Evolutionary conservation across 2,329 filamentous ascomycete species (phyloP), one percentile per base, ranked within the genome.

Genomic region (Trichoderma sp.): DNA sequence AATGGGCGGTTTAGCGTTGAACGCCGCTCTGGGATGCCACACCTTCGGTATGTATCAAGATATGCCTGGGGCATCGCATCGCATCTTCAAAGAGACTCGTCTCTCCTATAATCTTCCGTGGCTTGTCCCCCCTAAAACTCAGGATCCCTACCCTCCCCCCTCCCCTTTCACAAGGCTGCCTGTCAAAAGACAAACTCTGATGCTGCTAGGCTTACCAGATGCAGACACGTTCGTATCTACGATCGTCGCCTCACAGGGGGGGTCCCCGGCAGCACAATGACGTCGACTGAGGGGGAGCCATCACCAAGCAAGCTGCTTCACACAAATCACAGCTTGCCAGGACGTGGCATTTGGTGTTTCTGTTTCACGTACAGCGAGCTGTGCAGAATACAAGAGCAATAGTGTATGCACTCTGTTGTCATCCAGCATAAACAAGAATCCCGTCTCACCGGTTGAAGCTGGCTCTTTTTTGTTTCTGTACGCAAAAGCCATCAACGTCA

Each of bases 401-500:
- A 40, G 16, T 19, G 10, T n/a, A 53, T 64, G 31, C 27, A n/a
- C 33, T 27, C 35, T 55, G 58, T 40, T 58, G 53, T 58, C 37
- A 49, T 66, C 37, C 27, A 49, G 63, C 55, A 52, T 8, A 67
- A 67, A 49, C 55, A 67, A 21, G 47, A n/a, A 35, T 13, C 14
- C 6, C 19, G 40, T 43, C 52, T 47, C 47, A 21, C 13, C 19
- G 16, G 43, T 10, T 21, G 55, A 27, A 56, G 61, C 55, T 29
- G 55, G 40, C 21, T 37, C 31, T 43, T 27, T 10, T 55, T 43
- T 13, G 33, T 5, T 10, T 6, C 8, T 43, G 1, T 43, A n/a
- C 40, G 11, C n/a, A 7, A n/a, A 55, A 61, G 68, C 61, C 68
- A 66, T 69, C 60, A 69, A 56, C 60, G 55, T 61, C 68, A 60